Evolutionary conservation across 2,329 filamentous ascomycete genomes (phyloP).

Genomic region (Pestalotiopsis sp.): DNA sequence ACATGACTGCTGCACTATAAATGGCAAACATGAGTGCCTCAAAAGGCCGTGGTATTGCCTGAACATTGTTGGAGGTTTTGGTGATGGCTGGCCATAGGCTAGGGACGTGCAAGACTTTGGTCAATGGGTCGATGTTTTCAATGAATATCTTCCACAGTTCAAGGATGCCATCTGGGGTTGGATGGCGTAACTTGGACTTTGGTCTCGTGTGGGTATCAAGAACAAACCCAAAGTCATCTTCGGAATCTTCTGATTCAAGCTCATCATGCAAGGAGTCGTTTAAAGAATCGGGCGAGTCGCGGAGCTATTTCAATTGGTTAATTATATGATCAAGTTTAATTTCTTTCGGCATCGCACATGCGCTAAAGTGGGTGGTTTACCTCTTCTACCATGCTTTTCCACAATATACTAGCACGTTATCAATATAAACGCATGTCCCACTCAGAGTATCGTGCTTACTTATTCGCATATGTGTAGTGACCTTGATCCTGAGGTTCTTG

Average conservation of each 20-base stretch:
- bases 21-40: constrained; percentile 38
- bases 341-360: not conserved
- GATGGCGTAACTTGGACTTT: constrained; percentile 5
- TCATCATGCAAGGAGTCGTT: constrained; percentile 20
- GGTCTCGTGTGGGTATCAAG: constrained; percentile 17
- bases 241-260: constrained; percentile 19
- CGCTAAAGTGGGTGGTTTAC: constrained; percentile 2
- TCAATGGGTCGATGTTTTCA: constrained; percentile 7
- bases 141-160: constrained; percentile 9
- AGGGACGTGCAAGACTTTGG: constrained; percentile 1
- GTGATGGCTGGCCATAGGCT: constrained; percentile 1
- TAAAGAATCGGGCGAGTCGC: constrained; percentile 18
- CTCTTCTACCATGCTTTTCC: constrained; percentile 22
- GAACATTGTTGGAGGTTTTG: not conserved
- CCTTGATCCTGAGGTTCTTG: constrained; percentile 17
- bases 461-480: constrained; percentile 17
- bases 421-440: not conserved
- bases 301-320: constrained; percentile 23
- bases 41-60: not conserved
- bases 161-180: constrained; percentile 7
- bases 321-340: not conserved
- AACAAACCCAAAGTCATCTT: constrained; percentile 27
- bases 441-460: constrained; percentile 15
- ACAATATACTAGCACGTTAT: constrained; percentile 15
- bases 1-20: constrained; percentile 40